Percentiles rank a stretch among this genome's conserved stretches.
Evolutionary conservation across 2,329 filamentous ascomycete genomes (phyloP).

Genomic region (Colletotrichum sp.): DNA sequence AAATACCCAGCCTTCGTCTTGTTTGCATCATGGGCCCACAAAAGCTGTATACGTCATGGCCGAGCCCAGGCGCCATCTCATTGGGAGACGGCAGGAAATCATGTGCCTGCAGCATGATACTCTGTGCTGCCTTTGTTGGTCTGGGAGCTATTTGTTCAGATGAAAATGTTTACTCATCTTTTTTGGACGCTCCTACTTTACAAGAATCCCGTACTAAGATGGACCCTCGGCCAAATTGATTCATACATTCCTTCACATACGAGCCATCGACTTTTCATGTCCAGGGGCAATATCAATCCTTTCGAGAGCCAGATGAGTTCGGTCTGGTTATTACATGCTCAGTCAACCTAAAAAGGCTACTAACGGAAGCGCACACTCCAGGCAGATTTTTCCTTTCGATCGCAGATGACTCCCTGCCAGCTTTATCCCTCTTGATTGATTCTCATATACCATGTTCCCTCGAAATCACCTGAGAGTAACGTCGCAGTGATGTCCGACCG

Average conservation of each 20-base stretch:
- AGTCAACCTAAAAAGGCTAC: fast-evolving
- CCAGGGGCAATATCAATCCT: not conserved
- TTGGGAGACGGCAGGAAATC: not conserved
- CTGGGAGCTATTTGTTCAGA: fast-evolving
- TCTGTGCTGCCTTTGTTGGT: not conserved
- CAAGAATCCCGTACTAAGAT: no score
- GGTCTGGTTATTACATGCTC: fast-evolving
- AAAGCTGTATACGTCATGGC: not conserved
- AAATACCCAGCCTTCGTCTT: not conserved
- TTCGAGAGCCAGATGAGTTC: not conserved
- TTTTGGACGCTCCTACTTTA: no score
- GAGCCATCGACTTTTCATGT: no score
- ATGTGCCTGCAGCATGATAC: not conserved
- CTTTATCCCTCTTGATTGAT: fast-evolving
- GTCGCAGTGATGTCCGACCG: conserved; percentile 35
- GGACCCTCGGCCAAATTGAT: no score
- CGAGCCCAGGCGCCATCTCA: not conserved
- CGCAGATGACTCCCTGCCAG: not conserved
- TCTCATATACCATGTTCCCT: fast-evolving
- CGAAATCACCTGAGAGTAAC: not conserved
- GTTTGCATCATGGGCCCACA: not conserved
- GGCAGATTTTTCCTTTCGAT: fast-evolving
- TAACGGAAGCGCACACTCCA: fast-evolving
- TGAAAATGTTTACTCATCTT: not conserved
- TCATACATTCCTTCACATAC: no score